Base-by-base conservation (phyloP, 345 rosid species). In the Arabis hirsuta region DNA sequence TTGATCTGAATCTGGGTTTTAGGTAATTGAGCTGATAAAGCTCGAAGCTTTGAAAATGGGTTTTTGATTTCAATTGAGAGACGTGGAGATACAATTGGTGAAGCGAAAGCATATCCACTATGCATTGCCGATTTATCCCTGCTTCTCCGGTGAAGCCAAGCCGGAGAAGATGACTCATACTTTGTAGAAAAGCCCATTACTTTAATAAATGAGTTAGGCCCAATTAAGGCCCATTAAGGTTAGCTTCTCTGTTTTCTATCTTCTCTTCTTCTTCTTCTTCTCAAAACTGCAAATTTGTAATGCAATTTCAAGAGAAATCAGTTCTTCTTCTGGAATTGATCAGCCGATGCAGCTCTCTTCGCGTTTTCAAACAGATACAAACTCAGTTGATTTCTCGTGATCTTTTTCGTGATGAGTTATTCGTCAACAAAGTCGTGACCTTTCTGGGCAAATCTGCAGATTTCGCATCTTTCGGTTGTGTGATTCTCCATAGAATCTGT, bases 331-430 rank as follows among this genome's bases (percentile, higher is more conserved):
- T 71, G 32, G 80, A 67, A 14, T 53, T 59, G 27, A 71, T 70
- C 27, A 62, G 45, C 14, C 62, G 57, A 51, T 84, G 85, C 65
- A 61, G n/a, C 44, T 46, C 73, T 52, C 65, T 81, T 53, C 67
- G 73, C 22, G 59, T 72, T 47, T 84, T 81, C 67, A 71, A 72
- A 71, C 76, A 77, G 67, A 69, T 81, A 64, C 83, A 81, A 0
- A 55, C 56, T 55, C 72, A 56, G 3, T 9, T 76, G 12, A 14
- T 56, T 9, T 31, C 61, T 55, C 72, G 48, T 32, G 55, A 64
- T 70, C 16, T 70, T 50, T 55, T 81, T 68, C 55, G 47, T 24
- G 74, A 74, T 12, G 71, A 77, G 7, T 45, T 34, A 5, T 7
- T 77, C 19, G 39, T 81, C 60, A 72, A 45, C 20, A 71, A 65